Base-by-base conservation (phyloP, 75 land plant species). In the Sequoia sempervirens region DNA sequence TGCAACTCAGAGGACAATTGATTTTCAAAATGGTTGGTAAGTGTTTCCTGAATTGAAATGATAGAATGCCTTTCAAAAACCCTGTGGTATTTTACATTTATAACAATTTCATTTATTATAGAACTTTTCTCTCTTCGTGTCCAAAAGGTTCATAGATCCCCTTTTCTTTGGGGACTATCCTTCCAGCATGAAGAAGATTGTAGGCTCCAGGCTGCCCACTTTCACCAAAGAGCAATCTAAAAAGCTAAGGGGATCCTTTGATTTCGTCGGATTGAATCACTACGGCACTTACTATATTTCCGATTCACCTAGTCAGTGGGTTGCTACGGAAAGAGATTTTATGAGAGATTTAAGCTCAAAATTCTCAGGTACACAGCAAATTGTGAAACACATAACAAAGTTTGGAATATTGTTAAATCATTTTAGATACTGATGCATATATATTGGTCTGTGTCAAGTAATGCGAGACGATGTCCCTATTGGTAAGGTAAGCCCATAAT, bases 101-200 rank as follows among this genome's bases (percentile, higher is more conserved):
- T 2, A 17, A 54, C 4, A 54, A 17, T 54, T 14, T 52, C 1
- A 13, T 52, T 52, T 43, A 43, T 43, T 0, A 5, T 5, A 0
- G 46, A 6, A 6, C 46, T 43, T 43, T 80, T 80, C 30, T 32
- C 32, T 45, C 80, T 38, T 28, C 80, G 20, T 80, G 58, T 1
- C 8, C 9, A 15, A 78, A 88, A 91, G 92, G 92, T 85, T 84
- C n/a, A 32, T 91, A 80, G 89, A 91, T 75, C 92, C 92, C 5
- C 78, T 91, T 37, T 56, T 85, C 53, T 87, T 80, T 86, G 92
- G 92, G 26, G 91, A 91, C 53, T 91, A 91, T 53, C 92, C 92
- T 75, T 70, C 85, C 34, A 52, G 54, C 70, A 87, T 91, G 92
- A 75, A 83, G 58, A 56, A 86, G 74, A 68, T 28, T 45, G 84